A percentile compares a stretch with the other conserved stretches of the same genome.
Evolutionary conservation across 140 eudicot genomes (phyloP).

Genomic region (Anethum foeniculum): DNA sequence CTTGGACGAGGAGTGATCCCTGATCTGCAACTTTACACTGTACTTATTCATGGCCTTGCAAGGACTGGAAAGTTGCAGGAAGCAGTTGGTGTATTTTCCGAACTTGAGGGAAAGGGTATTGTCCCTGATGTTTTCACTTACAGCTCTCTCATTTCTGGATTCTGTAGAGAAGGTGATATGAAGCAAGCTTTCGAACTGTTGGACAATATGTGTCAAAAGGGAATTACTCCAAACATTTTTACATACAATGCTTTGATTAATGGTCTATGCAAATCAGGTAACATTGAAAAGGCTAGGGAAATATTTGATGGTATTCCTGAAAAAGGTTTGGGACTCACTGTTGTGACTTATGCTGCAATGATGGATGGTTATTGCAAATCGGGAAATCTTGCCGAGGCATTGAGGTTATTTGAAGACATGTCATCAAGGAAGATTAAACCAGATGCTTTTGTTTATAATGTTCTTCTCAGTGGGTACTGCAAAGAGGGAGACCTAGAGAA

Average conservation of each 20-base stretch:
- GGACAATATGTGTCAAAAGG: slow-evolving; percentile 54
- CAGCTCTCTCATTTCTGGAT: slow-evolving; percentile 66
- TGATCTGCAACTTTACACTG: slow-evolving; percentile 49
- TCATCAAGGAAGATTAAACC: slow-evolving; percentile 36
- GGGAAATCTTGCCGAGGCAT: slow-evolving; percentile 45
- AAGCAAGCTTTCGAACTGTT: slow-evolving; percentile 41
- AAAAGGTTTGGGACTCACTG: slow-evolving; percentile 49
- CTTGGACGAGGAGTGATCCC: slow-evolving; percentile 48
- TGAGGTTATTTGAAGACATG: slow-evolving; percentile 56
- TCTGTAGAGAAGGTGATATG: slow-evolving; percentile 55
- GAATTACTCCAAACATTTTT: slow-evolving; percentile 58
- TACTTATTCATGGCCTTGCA: slow-evolving; percentile 56
- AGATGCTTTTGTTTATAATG: slow-evolving; percentile 50
- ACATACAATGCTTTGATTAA: slow-evolving; percentile 70
- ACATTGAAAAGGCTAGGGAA: slow-evolving; percentile 51
- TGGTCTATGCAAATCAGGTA: slow-evolving; percentile 61
- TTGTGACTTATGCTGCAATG: slow-evolving; percentile 63
- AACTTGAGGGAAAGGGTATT: slow-evolving; percentile 40
- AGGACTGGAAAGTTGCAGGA: slow-evolving; percentile 55
- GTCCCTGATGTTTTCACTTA: slow-evolving; percentile 68
- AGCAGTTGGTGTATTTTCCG: slow-evolving; percentile 43
- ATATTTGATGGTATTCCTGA: slow-evolving; percentile 43
- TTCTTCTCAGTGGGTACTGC: slow-evolving; percentile 75
- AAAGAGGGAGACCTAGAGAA: slow-evolving; percentile 47
- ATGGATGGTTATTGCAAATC: slow-evolving; percentile 80